phyloP scores from a whole-genome alignment of 345 rosid genomes.

The Eucalyptus tenuipes region DNA sequence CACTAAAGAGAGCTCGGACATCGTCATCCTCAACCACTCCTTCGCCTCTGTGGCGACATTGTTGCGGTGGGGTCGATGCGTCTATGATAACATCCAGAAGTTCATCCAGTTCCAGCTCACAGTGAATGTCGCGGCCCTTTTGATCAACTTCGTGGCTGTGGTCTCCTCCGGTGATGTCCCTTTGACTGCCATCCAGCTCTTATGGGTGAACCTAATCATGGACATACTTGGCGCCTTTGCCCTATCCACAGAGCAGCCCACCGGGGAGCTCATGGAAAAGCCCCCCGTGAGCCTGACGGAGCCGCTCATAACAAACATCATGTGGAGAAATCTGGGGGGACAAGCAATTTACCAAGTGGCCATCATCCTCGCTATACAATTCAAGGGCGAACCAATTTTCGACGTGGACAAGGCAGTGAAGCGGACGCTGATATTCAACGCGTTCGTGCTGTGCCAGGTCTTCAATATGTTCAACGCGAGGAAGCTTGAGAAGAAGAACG shows the following conservation, averaged over 20 bases:
- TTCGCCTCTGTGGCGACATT: conserved; percentile 59
- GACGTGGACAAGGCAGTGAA: conserved; percentile 24
- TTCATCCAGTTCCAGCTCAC: conserved; percentile 82
- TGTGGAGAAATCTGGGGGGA: conserved; percentile 65
- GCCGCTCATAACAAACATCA: conserved; percentile 59
- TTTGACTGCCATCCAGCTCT: conserved; percentile 50
- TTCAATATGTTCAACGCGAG: background rate
- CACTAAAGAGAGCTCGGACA: conserved; percentile 72
- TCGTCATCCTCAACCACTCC: conserved; percentile 58
- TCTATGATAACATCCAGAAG: conserved; percentile 64
- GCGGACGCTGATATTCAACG: conserved; percentile 20
- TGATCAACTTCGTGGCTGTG: conserved; percentile 61
- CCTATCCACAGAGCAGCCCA: conserved; percentile 55
- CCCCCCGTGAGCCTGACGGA: conserved; percentile 38
- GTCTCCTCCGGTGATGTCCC: conserved; percentile 71
- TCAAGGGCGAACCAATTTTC: conserved; percentile 45
- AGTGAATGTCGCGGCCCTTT: conserved; percentile 49
- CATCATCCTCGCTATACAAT: conserved; percentile 49
- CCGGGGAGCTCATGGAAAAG: conserved; percentile 48
- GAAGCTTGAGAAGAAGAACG: conserved; percentile 69
- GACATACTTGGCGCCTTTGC: conserved; percentile 71
- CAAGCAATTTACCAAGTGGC: conserved; percentile 54
- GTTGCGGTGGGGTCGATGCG: conserved; percentile 70
- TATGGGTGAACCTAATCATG: conserved; percentile 78
- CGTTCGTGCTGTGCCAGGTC: too few species aligned